Conservation (phyloP, 331 rosid genomes). For the Stylosanthes scabra region DNA sequence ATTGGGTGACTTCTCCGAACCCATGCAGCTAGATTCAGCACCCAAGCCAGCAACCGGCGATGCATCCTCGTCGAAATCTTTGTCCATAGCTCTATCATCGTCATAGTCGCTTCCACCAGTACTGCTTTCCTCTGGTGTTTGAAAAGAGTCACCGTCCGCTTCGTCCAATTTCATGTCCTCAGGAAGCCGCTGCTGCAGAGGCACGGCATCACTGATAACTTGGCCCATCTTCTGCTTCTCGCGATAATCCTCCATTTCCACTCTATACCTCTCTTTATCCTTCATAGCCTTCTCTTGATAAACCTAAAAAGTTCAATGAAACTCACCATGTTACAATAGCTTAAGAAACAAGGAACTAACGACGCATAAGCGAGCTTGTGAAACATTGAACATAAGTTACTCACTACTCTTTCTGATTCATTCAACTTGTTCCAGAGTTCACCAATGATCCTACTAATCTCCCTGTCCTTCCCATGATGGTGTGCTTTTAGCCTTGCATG, state of each 20-base stretch:
- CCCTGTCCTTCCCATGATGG: constrained; percentile 87
- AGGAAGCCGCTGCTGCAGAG: constrained; percentile 74
- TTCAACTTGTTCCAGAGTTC: constrained; percentile 88
- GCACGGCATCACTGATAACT: constrained; percentile 73
- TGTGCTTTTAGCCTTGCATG: constrained; percentile 85
- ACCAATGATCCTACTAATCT: constrained; percentile 87
- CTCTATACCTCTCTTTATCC: constrained; percentile 83
- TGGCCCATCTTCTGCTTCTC: constrained; percentile 64
- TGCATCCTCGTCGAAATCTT: constrained; percentile 40
- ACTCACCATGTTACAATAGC: constrained; percentile 12
- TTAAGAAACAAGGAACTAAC: background rate
- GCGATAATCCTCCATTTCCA: constrained; percentile 85
- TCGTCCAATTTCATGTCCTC: constrained; percentile 54
- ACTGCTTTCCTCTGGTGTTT: constrained; percentile 57
- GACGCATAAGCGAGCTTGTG: background rate
- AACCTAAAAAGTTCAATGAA: constrained; percentile 52
- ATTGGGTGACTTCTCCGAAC: constrained; percentile 37
- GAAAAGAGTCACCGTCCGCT: constrained; percentile 46
- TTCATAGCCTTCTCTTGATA: constrained; percentile 87
- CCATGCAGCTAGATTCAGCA: constrained; percentile 41
- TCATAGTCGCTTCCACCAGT: constrained; percentile 61
- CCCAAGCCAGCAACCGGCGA: constrained; percentile 27
- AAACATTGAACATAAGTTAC: constrained; percentile 18
- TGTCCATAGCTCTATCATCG: constrained; percentile 42
- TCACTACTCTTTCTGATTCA: constrained; percentile 69